Evolutionary conservation across 371 early-diverging fungal species (phyloP).

Genomic region (Syncephalastrum sp.): DNA sequence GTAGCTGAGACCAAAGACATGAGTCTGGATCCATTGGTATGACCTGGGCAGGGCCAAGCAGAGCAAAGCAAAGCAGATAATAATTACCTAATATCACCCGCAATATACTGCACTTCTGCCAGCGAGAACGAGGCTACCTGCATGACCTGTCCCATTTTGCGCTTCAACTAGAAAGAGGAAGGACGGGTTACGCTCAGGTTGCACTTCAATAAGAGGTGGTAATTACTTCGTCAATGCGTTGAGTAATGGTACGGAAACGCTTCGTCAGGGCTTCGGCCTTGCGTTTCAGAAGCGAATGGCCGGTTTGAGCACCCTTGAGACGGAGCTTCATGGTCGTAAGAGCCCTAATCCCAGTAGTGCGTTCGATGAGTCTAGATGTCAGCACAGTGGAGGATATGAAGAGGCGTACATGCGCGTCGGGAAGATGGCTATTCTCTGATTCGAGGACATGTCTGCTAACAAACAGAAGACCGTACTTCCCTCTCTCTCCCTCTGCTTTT

Average conservation of each 20-base stretch:
- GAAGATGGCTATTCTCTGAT: slow-evolving; percentile 74
- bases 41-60: too few relatives aligned
- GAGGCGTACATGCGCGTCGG: slow-evolving; percentile 84
- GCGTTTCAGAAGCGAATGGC: slow-evolving; percentile 96
- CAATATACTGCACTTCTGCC: slow-evolving; percentile 96
- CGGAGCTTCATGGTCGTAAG: slow-evolving; percentile 92
- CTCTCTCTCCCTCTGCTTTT: not conserved
- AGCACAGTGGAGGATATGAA: not conserved
- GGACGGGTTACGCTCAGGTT: not conserved
- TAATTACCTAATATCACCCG: slow-evolving; percentile 91
- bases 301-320: slow-evolving; percentile 98
- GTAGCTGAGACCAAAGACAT: slow-evolving; percentile 57
- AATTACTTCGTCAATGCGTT: slow-evolving; percentile 90
- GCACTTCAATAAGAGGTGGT: not conserved
- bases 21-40: not conserved
- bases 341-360: slow-evolving; percentile 64
- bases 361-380: not conserved
- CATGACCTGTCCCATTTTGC: slow-evolving; percentile 93
- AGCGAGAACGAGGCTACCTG: slow-evolving; percentile 97
- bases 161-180: slow-evolving; percentile 12
- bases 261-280: slow-evolving; percentile 98
- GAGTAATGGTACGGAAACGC: slow-evolving; percentile 92
- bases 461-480: too few relatives aligned
- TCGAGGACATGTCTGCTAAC: slow-evolving; percentile 15
- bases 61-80: too few relatives aligned